Percentiles rank a stretch among this genome's conserved stretches.
Conservation (phyloP, 345 rosid genomes). For the Turnera subulata region DNA sequence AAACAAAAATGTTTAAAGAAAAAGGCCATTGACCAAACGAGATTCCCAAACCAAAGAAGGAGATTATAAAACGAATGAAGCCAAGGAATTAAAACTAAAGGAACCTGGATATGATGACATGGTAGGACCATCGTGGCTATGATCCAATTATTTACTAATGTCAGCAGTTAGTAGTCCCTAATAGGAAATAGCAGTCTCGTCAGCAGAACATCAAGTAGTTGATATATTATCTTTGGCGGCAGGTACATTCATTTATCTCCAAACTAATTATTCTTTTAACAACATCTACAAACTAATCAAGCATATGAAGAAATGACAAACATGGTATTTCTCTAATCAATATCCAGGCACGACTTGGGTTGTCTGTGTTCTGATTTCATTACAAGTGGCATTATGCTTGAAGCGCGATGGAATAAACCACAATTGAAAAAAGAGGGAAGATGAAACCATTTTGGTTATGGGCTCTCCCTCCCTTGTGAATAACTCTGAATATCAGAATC, state of each 20-base stretch:
- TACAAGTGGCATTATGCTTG: not conserved
- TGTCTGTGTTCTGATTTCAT: not conserved
- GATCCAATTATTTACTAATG: too few relatives aligned
- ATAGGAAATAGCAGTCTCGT: too few relatives aligned
- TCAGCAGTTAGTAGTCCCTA: too few relatives aligned
- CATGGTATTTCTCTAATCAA: not conserved
- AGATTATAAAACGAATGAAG: not conserved
- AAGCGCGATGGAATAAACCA: not conserved
- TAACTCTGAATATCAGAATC: not conserved
- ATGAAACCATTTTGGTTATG: not conserved
- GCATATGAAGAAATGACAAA: not conserved
- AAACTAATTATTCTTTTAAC: too few relatives aligned
- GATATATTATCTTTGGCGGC: not conserved
- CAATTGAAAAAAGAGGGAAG: not conserved
- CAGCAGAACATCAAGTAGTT: too few relatives aligned
- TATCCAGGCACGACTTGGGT: too few relatives aligned
- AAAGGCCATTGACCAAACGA: not conserved
- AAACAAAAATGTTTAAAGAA: not conserved
- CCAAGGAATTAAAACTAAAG: too few relatives aligned
- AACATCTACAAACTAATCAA: not conserved
- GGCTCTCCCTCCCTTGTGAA: not conserved
- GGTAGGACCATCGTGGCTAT: too few relatives aligned
- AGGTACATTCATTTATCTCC: not conserved
- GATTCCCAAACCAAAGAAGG: conserved; percentile 9
- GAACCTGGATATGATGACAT: not conserved